A percentile compares a stretch with the other conserved stretches of the same genome.
phyloP scores from a whole-genome alignment of 2,329 filamentous ascomycete species.

The Aspergillus felis region DNA sequence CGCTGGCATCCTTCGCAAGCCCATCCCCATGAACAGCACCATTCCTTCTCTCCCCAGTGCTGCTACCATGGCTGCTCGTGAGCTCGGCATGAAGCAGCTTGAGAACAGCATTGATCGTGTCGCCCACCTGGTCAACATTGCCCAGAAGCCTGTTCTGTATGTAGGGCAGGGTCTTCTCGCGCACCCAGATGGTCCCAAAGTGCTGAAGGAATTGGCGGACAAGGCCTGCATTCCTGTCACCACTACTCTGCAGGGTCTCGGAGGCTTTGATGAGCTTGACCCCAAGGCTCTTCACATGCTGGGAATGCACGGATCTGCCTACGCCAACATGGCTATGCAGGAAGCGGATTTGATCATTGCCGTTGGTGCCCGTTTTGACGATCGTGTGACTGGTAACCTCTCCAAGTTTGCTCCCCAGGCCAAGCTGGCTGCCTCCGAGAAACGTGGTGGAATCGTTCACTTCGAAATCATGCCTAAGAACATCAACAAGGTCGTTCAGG shows the following conservation, averaged over 20 bases:
- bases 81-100: slow-evolving; percentile 68
- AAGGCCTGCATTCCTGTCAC: slow-evolving; percentile 92
- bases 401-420: slow-evolving; percentile 86
- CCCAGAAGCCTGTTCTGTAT: slow-evolving; percentile 94
- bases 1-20: slow-evolving; percentile 72
- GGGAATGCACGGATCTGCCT: slow-evolving; percentile 95
- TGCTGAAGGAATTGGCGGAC: slow-evolving; percentile 82
- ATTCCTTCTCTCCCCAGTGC: slow-evolving; percentile 80
- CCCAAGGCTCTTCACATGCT: slow-evolving; percentile 96
- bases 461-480: slow-evolving; percentile 99
- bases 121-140: slow-evolving; percentile 75
- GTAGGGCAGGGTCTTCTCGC: slow-evolving; percentile 86
- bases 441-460: slow-evolving; percentile 89
- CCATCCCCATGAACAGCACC: slow-evolving; percentile 73
- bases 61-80: slow-evolving; percentile 75
- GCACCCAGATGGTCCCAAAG: slow-evolving; percentile 69
- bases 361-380: slow-evolving; percentile 89
- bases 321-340: slow-evolving; percentile 98
- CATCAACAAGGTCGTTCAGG: slow-evolving; percentile 99
- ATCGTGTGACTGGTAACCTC: slow-evolving; percentile 81
- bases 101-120: slow-evolving; percentile 70
- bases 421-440: slow-evolving; percentile 76
- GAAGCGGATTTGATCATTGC: slow-evolving; percentile 94
- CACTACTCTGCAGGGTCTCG: slow-evolving; percentile 90
- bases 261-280: slow-evolving; percentile 87